Percentiles rank a stretch among this genome's conserved stretches.
phyloP scores from a whole-genome alignment of 352 stramenopile species.

The Phytophthora pistaciae region DNA sequence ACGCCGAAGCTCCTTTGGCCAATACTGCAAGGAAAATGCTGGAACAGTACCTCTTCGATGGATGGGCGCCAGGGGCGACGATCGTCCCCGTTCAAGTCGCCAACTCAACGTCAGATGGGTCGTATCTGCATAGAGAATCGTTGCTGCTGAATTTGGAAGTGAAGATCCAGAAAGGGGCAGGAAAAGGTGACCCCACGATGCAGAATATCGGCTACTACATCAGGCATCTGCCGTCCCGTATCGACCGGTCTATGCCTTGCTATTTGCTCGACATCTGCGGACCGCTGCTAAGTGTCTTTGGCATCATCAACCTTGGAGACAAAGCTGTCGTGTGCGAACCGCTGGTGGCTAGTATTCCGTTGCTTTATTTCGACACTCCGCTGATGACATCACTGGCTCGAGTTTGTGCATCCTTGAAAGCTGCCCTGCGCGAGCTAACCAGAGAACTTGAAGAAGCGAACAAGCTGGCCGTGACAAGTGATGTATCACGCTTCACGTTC shows the following conservation, averaged over 20 bases:
- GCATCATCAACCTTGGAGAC: constrained; percentile 29
- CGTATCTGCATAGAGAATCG: constrained; percentile 16
- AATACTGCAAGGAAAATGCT: constrained; percentile 27
- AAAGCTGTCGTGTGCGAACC: constrained; percentile 34
- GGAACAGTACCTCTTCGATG: constrained; percentile 22
- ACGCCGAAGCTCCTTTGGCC: constrained; percentile 24
- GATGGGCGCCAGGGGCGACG: constrained; percentile 9
- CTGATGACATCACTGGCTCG: constrained; percentile 24
- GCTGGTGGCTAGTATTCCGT: constrained; percentile 25
- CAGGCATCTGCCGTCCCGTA: constrained; percentile 22
- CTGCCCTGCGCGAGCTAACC: constrained; percentile 24
- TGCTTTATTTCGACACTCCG: constrained; percentile 34
- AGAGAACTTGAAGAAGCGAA: no score
- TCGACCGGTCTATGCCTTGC: constrained; percentile 29
- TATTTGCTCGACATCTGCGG: constrained; percentile 39
- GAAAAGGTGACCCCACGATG: constrained; percentile 29
- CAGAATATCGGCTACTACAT: constrained; percentile 31
- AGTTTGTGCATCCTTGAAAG: constrained; percentile 28
- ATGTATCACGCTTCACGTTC: constrained; percentile 29
- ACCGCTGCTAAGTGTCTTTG: constrained; percentile 30
- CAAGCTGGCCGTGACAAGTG: neutral
- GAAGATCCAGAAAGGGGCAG: constrained; percentile 32
- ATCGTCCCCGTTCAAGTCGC: constrained; percentile 4
- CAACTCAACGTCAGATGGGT: constrained; percentile 29
- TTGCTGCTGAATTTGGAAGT: constrained; percentile 29